Base-by-base conservation (phyloP, 1,284 basidiomycete genomes). In the Puccinia novopanici region DNA sequence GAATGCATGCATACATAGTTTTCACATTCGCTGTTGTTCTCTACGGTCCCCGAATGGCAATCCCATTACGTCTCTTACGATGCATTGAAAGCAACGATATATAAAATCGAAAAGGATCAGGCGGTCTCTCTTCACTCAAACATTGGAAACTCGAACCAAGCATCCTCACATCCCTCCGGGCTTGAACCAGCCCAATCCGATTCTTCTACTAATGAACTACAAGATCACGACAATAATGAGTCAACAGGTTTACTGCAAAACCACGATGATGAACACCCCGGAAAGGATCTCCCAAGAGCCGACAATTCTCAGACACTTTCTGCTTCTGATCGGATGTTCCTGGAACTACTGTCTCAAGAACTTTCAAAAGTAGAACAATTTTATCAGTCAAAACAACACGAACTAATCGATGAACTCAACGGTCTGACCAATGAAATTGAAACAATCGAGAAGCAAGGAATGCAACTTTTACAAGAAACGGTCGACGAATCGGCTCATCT, bases 11-110 rank as follows among this genome's bases (percentile, higher is more conserved):
- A 8, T 13, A 4, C 30, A 4, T 57, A 75, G 73, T 75, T 75
- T 63, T 75, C 73, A 22, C 52, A 75, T 63, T 75, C 73, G 1
- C 24, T 75, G 27, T 50, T 75, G 8, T 75, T 75, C 48, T 75
- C 73, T n/a, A 75, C 55, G 12, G 55, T 75, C 45, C 73, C 73
- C 10, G 73, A 75, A 63, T 61, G 73, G 73, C 73, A 75, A 59
- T 75, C 73, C 2, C 48, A 61, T 24, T 75, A 75, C 42, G 73
- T 75, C 37, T 59, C 54, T 75, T 75, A 75, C 17, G 55, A 75
- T 45, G 61, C 73, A 45, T 63, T 75, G 42, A 75, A 75, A 75
- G 52, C 55, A 42, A 63, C 52, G 24, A 75, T 75, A 40, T 75
- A 63, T 34, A 75, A 75, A 50, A 8, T 59, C 40, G 73, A 75